A percentile compares a stretch with the other conserved stretches of the same genome.
Conservation (phyloP, 768 basidiomycete species). For the Tylopilus cervinicoccineus region DNA sequence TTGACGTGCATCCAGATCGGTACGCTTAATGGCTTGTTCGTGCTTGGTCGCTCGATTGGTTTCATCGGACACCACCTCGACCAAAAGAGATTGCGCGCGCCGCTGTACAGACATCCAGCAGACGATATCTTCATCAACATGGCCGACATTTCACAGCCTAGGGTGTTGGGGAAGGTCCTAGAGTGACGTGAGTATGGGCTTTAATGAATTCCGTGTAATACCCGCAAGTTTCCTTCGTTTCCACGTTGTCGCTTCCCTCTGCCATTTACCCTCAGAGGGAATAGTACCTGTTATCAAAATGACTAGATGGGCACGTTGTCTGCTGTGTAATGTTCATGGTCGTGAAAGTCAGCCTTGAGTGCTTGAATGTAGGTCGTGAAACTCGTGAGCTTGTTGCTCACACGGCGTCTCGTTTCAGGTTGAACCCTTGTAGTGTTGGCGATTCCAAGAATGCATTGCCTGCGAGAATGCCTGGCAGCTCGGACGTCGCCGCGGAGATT, state of each 20-base stretch:
- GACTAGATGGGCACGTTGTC: neutral
- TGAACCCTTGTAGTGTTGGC: no score
- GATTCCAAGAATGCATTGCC: no score
- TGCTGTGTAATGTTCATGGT: neutral
- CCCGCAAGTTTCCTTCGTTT: conserved; percentile 6
- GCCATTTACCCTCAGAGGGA: neutral
- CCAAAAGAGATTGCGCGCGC: conserved; percentile 92
- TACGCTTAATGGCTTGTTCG: conserved; percentile 94
- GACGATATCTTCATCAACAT: conserved; percentile 97
- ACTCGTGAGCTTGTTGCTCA: no score
- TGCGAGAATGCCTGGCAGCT: no score
- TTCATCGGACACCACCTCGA: conserved; percentile 97
- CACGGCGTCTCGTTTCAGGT: no score
- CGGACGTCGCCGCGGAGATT: no score
- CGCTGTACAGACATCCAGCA: conserved; percentile 91
- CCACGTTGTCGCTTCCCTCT: neutral
- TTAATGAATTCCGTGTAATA: conserved; percentile 15
- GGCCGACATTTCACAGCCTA: conserved; percentile 78
- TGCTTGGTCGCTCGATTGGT: conserved; percentile 94
- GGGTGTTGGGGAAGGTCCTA: conserved; percentile 55
- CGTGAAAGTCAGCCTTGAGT: neutral
- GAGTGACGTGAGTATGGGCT: neutral
- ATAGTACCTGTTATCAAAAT: neutral
- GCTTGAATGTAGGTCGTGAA: no score
- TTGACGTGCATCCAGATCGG: conserved; percentile 51